Evolutionary conservation across 1,284 basidiomycete genomes (phyloP).

Genomic region (Athelia psychrophila): DNA sequence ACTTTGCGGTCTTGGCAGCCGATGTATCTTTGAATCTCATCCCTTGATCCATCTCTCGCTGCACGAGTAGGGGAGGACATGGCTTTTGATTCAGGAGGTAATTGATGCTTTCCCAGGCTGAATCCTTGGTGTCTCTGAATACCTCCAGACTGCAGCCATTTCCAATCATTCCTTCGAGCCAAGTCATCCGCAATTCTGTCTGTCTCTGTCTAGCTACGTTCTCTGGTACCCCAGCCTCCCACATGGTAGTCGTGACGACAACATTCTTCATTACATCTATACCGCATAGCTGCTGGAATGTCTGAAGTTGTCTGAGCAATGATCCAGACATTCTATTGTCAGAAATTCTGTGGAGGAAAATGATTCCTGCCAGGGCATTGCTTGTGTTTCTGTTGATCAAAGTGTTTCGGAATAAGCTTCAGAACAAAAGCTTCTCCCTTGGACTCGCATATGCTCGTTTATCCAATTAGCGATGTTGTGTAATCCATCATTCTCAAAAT

Average conservation of each 20-base stretch:
- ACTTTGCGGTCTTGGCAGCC: not conserved
- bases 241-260: not conserved
- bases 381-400: not conserved
- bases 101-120: not conserved
- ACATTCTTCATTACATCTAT: not conserved
- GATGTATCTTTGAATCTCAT: not conserved
- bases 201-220: not conserved
- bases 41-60: not conserved
- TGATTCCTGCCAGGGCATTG: not conserved
- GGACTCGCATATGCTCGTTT: not conserved
- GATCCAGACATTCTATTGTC: conserved; percentile 1
- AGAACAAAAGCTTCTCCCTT: not conserved
- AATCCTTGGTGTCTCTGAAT: not conserved
- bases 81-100: not conserved
- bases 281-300: not conserved
- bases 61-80: not conserved
- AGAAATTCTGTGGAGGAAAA: not conserved
- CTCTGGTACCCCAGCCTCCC: not conserved
- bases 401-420: not conserved
- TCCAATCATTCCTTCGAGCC: not conserved
- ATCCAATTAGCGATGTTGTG: not conserved
- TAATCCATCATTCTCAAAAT: not conserved
- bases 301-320: not conserved
- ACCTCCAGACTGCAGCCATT: not conserved
- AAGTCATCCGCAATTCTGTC: not conserved